Percentiles rank a stretch among this genome's conserved stretches.
Evolutionary conservation across 352 stramenopile genomes (phyloP).

Genomic region (Globisporangium recalcitrans): DNA sequence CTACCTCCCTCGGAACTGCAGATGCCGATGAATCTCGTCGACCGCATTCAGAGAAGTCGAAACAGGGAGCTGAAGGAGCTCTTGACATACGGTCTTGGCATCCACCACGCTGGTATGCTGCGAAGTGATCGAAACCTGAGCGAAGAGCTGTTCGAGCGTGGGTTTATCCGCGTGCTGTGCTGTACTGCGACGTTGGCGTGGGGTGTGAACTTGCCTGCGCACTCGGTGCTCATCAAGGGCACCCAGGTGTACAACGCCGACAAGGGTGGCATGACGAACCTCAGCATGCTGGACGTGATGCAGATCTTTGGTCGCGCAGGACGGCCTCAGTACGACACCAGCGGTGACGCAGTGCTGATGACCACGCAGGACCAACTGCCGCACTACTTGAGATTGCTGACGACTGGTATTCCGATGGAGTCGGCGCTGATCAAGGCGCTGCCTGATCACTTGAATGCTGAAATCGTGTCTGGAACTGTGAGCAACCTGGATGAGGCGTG

Average conservation of each 20-base stretch:
- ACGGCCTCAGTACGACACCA: slow-evolving; percentile 98
- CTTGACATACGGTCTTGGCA: slow-evolving; percentile 92
- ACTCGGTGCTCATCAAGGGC: slow-evolving; percentile 99
- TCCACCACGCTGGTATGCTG: slow-evolving; percentile 99
- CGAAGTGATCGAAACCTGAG: slow-evolving; percentile 91
- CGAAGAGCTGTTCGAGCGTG: slow-evolving; percentile 96
- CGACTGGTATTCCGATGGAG: slow-evolving; percentile 96
- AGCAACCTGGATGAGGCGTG: slow-evolving; percentile 96
- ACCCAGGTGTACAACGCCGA: slow-evolving; percentile 99
- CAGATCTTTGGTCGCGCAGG: slow-evolving; percentile 99
- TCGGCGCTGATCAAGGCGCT: slow-evolving; percentile 98
- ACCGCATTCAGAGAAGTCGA: slow-evolving; percentile 89
- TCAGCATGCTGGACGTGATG: slow-evolving; percentile 99
- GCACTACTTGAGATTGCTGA: slow-evolving; percentile 95
- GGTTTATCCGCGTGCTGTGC: slow-evolving; percentile 96
- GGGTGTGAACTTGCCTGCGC: slow-evolving; percentile 98
- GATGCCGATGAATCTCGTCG: slow-evolving; percentile 44
- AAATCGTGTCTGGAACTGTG: slow-evolving; percentile 98
- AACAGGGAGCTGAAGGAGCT: slow-evolving; percentile 95
- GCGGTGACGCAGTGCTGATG: slow-evolving; percentile 97
- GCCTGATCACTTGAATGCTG: slow-evolving; percentile 98
- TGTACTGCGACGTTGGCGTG: slow-evolving; percentile 99
- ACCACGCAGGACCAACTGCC: slow-evolving; percentile 92
- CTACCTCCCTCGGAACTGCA: slow-evolving; percentile 49
- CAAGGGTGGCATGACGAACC: slow-evolving; percentile 95